phyloP scores from a whole-genome alignment of 257 asterid genomes.

The Coffea canephora region DNA sequence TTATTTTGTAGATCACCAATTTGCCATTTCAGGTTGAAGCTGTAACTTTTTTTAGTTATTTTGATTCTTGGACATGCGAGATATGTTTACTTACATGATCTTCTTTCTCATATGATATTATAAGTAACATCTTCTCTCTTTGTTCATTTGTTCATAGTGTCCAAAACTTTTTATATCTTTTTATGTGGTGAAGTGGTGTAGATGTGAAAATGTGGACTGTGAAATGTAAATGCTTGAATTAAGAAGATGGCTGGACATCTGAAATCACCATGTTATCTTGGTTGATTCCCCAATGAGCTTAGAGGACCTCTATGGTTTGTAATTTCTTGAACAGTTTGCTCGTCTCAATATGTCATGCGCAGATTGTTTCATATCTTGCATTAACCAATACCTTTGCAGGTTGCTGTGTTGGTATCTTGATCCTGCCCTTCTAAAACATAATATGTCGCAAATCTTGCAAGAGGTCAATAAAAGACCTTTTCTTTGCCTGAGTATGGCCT shows the following conservation, averaged over 20 bases:
- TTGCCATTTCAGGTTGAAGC: neutral
- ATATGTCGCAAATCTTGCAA: slow-evolving; percentile 50
- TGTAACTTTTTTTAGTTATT: neutral
- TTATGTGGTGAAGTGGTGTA: neutral
- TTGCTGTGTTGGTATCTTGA: slow-evolving; percentile 68
- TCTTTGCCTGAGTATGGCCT: slow-evolving; percentile 46
- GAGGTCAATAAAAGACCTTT: slow-evolving; percentile 53
- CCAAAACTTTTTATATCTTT: neutral
- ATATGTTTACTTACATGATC: too few relatives aligned
- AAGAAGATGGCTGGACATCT: neutral
- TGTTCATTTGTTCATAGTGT: neutral
- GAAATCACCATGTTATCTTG: neutral
- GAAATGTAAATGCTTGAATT: neutral
- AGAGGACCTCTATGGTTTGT: neutral
- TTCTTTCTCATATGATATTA: neutral
- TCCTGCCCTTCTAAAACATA: slow-evolving; percentile 57
- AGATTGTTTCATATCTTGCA: neutral
- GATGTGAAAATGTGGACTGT: neutral
- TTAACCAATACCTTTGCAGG: slow-evolving; percentile 35
- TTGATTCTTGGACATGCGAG: neutral
- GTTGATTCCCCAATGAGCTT: neutral
- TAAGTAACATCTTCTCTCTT: neutral
- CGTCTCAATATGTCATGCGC: neutral
- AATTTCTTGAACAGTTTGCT: neutral
- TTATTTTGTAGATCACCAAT: neutral